Conservation (phyloP, 2,329 filamentous ascomycete genomes). For the Neopestalotiopsis rosae region DNA sequence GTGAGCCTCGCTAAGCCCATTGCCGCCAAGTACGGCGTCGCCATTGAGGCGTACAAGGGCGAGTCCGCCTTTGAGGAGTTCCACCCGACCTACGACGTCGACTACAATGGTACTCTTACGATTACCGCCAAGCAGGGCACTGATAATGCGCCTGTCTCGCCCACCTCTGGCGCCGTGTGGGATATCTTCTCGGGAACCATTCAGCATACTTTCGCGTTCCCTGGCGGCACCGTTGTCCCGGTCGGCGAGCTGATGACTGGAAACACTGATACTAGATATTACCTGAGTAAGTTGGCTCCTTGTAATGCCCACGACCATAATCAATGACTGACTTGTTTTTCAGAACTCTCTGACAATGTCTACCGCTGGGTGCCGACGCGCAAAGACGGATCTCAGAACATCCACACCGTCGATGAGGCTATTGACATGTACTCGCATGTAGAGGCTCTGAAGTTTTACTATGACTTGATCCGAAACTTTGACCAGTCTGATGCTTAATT, state of each 20-base stretch:
- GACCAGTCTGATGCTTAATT: constrained; percentile 31
- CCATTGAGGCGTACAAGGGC: constrained; percentile 52
- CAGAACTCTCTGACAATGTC: constrained; percentile 41
- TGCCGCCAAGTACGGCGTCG: constrained; percentile 52
- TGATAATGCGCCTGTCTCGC: constrained; percentile 41
- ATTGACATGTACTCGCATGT: constrained; percentile 44
- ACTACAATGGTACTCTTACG: constrained; percentile 46
- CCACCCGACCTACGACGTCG: constrained; percentile 40
- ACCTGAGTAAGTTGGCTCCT: constrained; percentile 36
- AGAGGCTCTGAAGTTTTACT: constrained; percentile 44
- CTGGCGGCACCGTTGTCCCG: constrained; percentile 40
- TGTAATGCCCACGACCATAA: neutral
- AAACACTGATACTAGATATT: constrained; percentile 43
- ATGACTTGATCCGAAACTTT: constrained; percentile 43
- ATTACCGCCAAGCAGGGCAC: constrained; percentile 40
- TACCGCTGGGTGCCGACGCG: constrained; percentile 45
- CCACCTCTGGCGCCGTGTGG: constrained; percentile 37
- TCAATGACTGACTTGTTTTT: constrained; percentile 14
- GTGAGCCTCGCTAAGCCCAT: constrained; percentile 50
- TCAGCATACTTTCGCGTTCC: constrained; percentile 40
- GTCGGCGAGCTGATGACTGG: constrained; percentile 43
- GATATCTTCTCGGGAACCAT: constrained; percentile 39
- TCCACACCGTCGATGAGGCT: constrained; percentile 44
- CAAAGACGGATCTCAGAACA: constrained; percentile 36
- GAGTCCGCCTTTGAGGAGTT: constrained; percentile 36